Base-by-base conservation (phyloP, 108 stramenopile genomes). In the Fragilaria crotonensis region DNA sequence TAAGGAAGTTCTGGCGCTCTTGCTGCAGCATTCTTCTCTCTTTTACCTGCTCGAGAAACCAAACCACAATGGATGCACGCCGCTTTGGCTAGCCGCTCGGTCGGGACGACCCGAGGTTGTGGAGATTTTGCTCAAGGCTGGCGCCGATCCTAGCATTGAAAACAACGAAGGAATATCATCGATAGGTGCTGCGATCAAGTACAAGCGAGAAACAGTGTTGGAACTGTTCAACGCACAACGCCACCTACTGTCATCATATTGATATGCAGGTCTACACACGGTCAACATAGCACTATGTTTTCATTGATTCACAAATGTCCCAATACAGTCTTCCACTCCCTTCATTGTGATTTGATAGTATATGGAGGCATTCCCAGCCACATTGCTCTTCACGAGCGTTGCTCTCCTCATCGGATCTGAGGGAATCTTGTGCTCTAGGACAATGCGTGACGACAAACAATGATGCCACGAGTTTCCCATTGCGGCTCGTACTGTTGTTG, bases 381-480 rank as follows among this genome's bases (percentile, higher is more conserved):
- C 29, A 48, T 71, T 74, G 66, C 80, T 81, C 62, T 81, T 81
- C 47, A 67, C 60, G 51, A 81, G 41, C 14, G 55, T 59, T 7
- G 57, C 62, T 19, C 4, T 25, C 36, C 69, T 62, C 49, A 56
- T 33, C 2, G 31, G 31, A 19, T 31, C 54, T 33, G 51, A 21
- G 1, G 51, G 18, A 52, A 25, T 52, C 21, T 26, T 52, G 27
- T 64, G 64, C 25, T 67, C 82, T 49, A 89, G 30, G 11, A 71
- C 26, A 19, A 93, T 62, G 28, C 87, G 64, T 20, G 87, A 89
- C 2, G 90, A 78, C 2, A 89, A 79, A 55, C 90, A 93, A 60
- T 93, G 84, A 67, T 89, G 83, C 90, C 90, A 93, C 19, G 80
- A 78, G 20, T 81, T 86, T 7, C 90, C 90, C 33, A 93, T 57